Percentiles rank a stretch among this genome's conserved stretches.
Conservation (phyloP, 169 alveolate genomes). For the Eimeria mitis region DNA sequence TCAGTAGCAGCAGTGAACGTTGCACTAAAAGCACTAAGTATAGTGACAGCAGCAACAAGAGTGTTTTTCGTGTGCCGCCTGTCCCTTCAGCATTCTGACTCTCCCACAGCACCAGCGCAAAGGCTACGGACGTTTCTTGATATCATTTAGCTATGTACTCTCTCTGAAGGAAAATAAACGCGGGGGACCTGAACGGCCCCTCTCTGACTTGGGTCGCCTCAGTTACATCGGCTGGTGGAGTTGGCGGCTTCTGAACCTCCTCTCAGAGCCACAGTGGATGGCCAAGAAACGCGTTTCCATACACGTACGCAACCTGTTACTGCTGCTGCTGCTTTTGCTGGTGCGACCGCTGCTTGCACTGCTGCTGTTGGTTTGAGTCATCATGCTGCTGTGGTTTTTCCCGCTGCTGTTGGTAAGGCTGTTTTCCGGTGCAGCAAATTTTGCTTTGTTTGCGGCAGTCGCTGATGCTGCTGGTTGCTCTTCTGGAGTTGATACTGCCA, state of each 20-base stretch:
- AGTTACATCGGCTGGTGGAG: conserved; percentile 90
- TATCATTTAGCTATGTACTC: conserved; percentile 94
- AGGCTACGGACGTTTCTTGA: conserved; percentile 94
- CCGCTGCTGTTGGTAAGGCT: neutral
- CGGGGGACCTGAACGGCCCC: conserved; percentile 99
- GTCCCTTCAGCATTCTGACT: conserved; percentile 63
- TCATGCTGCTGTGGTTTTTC: neutral
- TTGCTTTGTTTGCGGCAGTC: neutral
- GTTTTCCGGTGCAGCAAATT: neutral
- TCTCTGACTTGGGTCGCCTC: conserved; percentile 98
- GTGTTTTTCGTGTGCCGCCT: neutral
- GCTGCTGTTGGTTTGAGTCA: neutral
- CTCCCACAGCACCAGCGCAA: conserved; percentile 91
- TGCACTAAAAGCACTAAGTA: neutral
- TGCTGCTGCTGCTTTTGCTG: neutral
- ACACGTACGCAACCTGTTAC: conserved; percentile 19
- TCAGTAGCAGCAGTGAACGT: neutral
- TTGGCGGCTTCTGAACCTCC: conserved; percentile 45
- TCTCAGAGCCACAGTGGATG: conserved; percentile 59
- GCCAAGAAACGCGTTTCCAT: conserved; percentile 38
- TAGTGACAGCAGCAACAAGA: neutral
- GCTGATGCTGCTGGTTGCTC: neutral
- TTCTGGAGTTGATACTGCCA: neutral
- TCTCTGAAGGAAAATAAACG: conserved; percentile 94
- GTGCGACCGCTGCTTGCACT: neutral